phyloP scores from a whole-genome alignment of 2,329 filamentous ascomycete species.

The Monosporascus sp. region DNA sequence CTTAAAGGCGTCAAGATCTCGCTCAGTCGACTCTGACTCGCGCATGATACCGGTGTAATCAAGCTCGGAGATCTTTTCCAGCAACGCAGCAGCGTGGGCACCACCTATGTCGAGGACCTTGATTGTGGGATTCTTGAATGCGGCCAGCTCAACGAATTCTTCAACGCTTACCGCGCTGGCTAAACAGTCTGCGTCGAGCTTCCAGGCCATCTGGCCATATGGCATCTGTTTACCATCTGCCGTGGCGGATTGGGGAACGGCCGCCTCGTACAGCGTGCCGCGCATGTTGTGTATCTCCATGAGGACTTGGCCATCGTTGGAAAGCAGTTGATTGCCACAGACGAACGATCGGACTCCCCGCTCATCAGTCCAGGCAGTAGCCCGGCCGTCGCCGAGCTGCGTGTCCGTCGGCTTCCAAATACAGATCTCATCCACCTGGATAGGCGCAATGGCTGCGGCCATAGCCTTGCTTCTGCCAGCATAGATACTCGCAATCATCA shows the following conservation, averaged over 20 bases:
- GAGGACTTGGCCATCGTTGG: conserved; percentile 19
- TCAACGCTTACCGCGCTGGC: conserved; percentile 1
- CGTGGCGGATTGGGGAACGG: conserved; percentile 19
- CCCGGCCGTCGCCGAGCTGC: conserved; percentile 14
- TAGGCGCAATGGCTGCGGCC: conserved; percentile 26
- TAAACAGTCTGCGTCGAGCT: conserved; percentile 19
- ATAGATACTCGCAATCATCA: conserved; percentile 26
- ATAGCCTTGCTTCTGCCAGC: conserved; percentile 23
- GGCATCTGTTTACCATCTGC: conserved; percentile 10
- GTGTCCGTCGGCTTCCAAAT: conserved; percentile 13
- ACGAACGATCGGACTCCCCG: conserved; percentile 18
- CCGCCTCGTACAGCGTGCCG: conserved; percentile 23
- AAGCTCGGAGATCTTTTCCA: no score
- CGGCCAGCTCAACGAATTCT: conserved; percentile 12
- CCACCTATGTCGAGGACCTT: no score
- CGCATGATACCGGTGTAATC: no score
- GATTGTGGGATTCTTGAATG: conserved; percentile 22
- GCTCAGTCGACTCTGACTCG: no score
- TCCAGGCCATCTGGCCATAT: conserved; percentile 23
- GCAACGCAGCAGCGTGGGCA: no score
- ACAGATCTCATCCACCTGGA: conserved; percentile 20
- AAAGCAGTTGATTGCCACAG: conserved; percentile 16
- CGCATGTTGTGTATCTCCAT: conserved; percentile 23
- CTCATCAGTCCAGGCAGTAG: conserved; percentile 14
- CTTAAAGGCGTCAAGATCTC: no score